Evolutionary conservation across 192 early-diverging fungal species (phyloP).

Genomic region (Entophlyctis luteolus): DNA sequence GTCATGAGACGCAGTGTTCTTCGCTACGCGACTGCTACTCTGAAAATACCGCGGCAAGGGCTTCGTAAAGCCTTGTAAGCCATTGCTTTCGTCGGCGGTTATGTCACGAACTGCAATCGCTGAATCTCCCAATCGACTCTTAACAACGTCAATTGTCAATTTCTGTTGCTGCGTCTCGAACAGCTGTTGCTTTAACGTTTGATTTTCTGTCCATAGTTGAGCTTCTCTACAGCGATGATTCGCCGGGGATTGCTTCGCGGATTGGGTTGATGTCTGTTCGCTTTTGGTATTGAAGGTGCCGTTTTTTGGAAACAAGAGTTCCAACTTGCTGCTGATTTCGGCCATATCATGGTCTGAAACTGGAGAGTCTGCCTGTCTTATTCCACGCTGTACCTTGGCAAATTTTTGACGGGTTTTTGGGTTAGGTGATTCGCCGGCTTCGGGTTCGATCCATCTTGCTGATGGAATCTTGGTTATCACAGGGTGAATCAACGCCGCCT

Average conservation of each 20-base stretch:
- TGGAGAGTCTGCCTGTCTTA: too few species aligned
- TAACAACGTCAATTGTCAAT: not conserved
- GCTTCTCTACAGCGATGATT: conserved; percentile 9
- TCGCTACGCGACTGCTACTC: not conserved
- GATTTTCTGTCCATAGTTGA: conserved; percentile 13
- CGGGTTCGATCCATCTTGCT: not conserved
- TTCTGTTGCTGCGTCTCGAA: not conserved
- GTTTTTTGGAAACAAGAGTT: too few species aligned
- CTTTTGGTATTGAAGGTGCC: too few species aligned
- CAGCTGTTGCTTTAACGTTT: not conserved
- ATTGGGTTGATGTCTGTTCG: too few species aligned
- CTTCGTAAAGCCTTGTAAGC: not conserved
- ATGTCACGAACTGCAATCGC: too few species aligned
- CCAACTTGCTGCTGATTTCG: too few species aligned
- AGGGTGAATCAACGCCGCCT: too few species aligned
- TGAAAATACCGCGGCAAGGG: not conserved
- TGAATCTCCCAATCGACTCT: not conserved
- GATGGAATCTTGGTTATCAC: too few species aligned
- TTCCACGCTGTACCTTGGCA: too few species aligned
- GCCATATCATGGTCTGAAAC: too few species aligned
- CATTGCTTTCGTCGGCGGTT: not conserved
- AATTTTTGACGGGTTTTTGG: not conserved
- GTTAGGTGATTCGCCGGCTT: not conserved
- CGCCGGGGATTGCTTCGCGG: too few species aligned
- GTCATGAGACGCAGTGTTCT: not conserved